Conservation (phyloP, 2,329 filamentous ascomycete species). For the Penicillium sp. region DNA sequence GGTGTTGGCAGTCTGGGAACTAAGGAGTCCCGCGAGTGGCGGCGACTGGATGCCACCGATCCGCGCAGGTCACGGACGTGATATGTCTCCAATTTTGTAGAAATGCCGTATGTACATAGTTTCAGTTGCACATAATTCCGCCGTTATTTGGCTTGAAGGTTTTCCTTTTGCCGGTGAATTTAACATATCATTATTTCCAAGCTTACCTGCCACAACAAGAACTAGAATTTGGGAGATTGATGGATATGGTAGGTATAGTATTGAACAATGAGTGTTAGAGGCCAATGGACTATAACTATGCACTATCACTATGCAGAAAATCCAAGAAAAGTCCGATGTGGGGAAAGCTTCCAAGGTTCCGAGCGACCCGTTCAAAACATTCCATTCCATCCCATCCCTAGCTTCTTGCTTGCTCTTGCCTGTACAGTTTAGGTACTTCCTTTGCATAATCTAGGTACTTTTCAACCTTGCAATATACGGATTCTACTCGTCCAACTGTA, state of each 20-base stretch:
- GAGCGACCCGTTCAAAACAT: constrained; percentile 14
- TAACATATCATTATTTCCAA: background rate
- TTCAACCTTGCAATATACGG: background rate
- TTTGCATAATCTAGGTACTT: background rate
- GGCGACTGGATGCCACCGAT: constrained; percentile 73
- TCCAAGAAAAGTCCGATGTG: constrained; percentile 7
- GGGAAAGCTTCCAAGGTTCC: constrained; percentile 23
- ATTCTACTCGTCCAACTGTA: background rate
- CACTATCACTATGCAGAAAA: no score
- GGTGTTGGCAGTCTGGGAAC: constrained; percentile 85
- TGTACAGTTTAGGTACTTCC: background rate
- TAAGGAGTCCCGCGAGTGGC: constrained; percentile 82
- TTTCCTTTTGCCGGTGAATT: background rate
- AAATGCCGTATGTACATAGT: constrained; percentile 21
- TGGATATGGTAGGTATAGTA: no score
- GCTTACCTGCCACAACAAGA: background rate
- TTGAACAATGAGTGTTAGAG: no score
- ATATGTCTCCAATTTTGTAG: constrained; percentile 11
- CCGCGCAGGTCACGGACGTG: constrained; percentile 64
- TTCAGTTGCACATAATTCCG: constrained; percentile 14
- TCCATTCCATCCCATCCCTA: constrained; percentile 1
- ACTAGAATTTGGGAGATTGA: background rate
- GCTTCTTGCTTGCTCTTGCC: background rate
- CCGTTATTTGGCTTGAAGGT: background rate
- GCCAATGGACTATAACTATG: no score